phyloP scores from a whole-genome alignment of 129 eudicot genomes.

The Tanacetum coccineum region DNA sequence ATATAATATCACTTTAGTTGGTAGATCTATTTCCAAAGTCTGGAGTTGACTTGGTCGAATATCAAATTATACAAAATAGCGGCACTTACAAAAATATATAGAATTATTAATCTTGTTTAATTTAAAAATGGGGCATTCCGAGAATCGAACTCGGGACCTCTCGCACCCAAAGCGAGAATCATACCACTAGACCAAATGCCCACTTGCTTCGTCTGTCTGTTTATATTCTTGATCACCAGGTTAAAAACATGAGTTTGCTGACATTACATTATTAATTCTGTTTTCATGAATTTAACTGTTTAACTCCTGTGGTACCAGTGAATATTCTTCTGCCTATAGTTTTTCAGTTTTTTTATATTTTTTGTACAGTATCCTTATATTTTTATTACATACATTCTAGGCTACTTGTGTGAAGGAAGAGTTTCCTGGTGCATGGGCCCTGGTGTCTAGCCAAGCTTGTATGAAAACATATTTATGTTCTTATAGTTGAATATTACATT shows the following conservation, averaged over 20 bases:
- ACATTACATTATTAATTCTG: not conserved
- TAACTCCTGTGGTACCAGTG: not conserved
- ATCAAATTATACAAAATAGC: slow-evolving; percentile 1
- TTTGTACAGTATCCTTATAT: not conserved
- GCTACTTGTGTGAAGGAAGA: not conserved
- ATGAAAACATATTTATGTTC: no score
- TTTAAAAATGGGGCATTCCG: slow-evolving; percentile 52
- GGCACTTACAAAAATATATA: not conserved
- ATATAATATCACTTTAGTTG: slow-evolving; percentile 1
- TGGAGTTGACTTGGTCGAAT: slow-evolving; percentile 12
- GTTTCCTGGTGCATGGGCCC: not conserved
- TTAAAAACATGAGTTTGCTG: not conserved
- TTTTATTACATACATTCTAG: not conserved
- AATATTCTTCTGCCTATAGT: slow-evolving; percentile 12
- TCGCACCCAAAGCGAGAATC: slow-evolving; percentile 99
- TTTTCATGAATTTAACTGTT: no score
- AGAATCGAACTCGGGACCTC: slow-evolving; percentile 99
- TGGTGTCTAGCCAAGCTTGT: no score
- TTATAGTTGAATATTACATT: no score
- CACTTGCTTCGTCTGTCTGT: slow-evolving; percentile 21
- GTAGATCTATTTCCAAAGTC: slow-evolving; percentile 5
- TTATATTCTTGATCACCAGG: not conserved
- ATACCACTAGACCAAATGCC: slow-evolving; percentile 99
- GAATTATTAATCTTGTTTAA: not conserved
- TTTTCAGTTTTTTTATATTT: not conserved